phyloP scores from a whole-genome alignment of 805 yeast species.

The Candida broadrunensis region DNA sequence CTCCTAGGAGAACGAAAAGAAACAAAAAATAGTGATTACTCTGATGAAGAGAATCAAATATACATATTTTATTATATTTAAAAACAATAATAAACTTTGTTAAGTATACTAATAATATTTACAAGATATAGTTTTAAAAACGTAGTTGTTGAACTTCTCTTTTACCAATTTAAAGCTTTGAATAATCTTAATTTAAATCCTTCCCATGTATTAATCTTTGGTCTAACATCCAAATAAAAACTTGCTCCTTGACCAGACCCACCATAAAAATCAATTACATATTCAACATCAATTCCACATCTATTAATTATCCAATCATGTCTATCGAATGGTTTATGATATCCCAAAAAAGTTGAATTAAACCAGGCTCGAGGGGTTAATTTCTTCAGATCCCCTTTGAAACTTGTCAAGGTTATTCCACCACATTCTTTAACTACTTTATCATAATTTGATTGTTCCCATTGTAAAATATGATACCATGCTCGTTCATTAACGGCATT shows the following conservation, averaged over 20 bases:
- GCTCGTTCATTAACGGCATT: conserved; percentile 91
- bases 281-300: conserved; percentile 80
- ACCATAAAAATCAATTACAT: conserved; percentile 88
- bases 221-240: conserved; percentile 86
- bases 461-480: conserved; percentile 76
- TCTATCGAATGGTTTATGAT: conserved; percentile 84
- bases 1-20: no score
- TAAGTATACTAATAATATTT: no score
- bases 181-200: conserved; percentile 70
- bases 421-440: conserved; percentile 58
- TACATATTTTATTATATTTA: no score
- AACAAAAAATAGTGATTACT: no score
- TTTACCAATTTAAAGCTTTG: conserved; percentile 59
- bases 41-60: no score
- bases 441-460: conserved; percentile 69
- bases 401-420: conserved; percentile 78
- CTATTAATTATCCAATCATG: conserved; percentile 92
- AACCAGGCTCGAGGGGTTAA: conserved; percentile 82
- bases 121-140: no score
- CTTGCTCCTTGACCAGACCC: conserved; percentile 39
- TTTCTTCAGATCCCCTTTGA: conserved; percentile 84
- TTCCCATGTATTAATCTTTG: conserved; percentile 78
- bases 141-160: no score
- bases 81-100: no score
- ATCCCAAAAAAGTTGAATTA: conserved; percentile 63